Conservation (phyloP, 2,329 filamentous ascomycete genomes). For the Aureobasidium vineae region DNA sequence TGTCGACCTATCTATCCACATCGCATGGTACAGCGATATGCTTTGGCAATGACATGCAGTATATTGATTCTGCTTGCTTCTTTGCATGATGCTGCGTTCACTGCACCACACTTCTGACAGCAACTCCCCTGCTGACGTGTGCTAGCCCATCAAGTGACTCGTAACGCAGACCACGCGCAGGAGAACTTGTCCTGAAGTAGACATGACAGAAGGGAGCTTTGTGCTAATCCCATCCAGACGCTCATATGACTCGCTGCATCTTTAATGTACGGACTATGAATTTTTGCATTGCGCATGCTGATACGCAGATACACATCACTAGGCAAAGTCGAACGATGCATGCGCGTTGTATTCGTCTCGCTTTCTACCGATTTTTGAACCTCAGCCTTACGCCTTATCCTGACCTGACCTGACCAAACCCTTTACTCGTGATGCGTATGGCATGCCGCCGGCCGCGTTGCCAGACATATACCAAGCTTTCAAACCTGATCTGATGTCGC, state of each 20-base stretch:
- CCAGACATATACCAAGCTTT: neutral
- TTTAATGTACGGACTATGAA: neutral
- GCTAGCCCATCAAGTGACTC: conserved; percentile 13
- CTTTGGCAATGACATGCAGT: neutral
- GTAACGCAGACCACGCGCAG: neutral
- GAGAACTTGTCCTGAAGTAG: conserved; percentile 1
- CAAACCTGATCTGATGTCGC: conserved; percentile 11
- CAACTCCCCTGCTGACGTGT: conserved; percentile 12
- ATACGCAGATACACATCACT: neutral
- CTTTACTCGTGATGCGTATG: neutral
- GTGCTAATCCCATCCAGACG: neutral
- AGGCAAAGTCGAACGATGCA: neutral
- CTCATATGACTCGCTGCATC: conserved; percentile 1
- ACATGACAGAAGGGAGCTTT: neutral
- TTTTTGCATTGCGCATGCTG: neutral
- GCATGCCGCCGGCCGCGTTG: neutral
- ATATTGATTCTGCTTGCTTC: neutral
- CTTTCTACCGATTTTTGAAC: neutral
- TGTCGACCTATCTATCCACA: neutral
- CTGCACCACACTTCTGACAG: neutral
- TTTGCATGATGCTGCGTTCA: neutral
- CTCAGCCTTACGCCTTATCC: conserved; percentile 14
- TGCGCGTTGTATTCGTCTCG: neutral
- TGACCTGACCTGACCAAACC: neutral
- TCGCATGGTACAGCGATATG: neutral